A percentile compares a stretch with the other conserved stretches of the same genome.
Conservation (phyloP, 495 filamentous ascomycete species). For the Aspergillus taichungensis region DNA sequence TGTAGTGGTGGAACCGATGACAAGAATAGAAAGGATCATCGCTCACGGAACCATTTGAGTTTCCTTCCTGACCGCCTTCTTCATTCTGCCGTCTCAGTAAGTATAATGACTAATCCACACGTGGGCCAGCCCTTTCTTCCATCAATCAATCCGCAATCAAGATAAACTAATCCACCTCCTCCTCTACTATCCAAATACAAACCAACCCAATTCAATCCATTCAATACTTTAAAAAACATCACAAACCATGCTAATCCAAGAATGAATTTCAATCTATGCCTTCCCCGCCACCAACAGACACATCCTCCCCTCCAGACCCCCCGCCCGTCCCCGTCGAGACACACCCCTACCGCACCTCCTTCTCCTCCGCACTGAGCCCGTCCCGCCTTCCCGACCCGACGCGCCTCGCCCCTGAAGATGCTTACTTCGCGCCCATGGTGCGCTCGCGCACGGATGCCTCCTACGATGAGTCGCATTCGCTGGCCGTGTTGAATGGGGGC, state of each 20-base stretch:
- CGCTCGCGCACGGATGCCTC: slow-evolving; percentile 42
- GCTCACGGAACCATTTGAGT: too few relatives aligned
- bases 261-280: slow-evolving; percentile 31
- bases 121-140: too few relatives aligned
- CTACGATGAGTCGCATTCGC: slow-evolving; percentile 24
- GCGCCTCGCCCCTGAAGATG: slow-evolving; percentile 76
- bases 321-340: slow-evolving; percentile 38
- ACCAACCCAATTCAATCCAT: too few relatives aligned
- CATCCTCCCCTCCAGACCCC: slow-evolving; percentile 26
- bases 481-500: slow-evolving; percentile 25
- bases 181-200: too few relatives aligned
- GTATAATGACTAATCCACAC: too few relatives aligned
- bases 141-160: too few relatives aligned
- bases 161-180: too few relatives aligned
- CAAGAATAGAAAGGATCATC: too few relatives aligned
- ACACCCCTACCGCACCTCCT: slow-evolving; percentile 33
- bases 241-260: slow-evolving; percentile 19
- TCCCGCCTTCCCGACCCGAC: slow-evolving; percentile 36
- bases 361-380: slow-evolving; percentile 37
- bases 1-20: too few relatives aligned
- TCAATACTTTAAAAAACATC: background rate
- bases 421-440: slow-evolving; percentile 54
- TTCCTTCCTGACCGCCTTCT: too few relatives aligned
- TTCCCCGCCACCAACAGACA: slow-evolving; percentile 16
- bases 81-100: too few relatives aligned